Conservation (phyloP, 495 filamentous ascomycete species). For the Aspergillus cavernicola region DNA sequence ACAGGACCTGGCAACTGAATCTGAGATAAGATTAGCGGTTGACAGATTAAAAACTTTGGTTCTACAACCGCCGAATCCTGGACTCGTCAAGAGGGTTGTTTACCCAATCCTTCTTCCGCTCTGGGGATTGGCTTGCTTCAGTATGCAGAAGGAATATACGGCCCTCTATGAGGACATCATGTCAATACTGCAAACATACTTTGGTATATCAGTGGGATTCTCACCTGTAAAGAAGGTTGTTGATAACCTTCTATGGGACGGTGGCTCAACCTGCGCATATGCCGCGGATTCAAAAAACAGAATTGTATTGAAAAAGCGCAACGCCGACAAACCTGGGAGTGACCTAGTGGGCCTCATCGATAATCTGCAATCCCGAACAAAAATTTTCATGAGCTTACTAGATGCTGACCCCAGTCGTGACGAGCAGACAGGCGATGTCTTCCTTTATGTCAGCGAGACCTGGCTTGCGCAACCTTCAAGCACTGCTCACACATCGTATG, state of each 20-base stretch:
- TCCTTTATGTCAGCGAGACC: conserved; percentile 57
- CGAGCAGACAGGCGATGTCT: conserved; percentile 57
- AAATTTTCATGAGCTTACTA: conserved; percentile 54
- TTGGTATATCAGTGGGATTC: conserved; percentile 43
- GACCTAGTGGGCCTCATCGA: conserved; percentile 41
- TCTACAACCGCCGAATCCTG: conserved; percentile 67
- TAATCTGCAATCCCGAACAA: conserved; percentile 36
- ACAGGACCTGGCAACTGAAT: conserved; percentile 20
- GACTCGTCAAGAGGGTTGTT: conserved; percentile 66
- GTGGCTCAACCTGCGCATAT: conserved; percentile 47
- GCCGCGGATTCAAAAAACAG: conserved; percentile 23
- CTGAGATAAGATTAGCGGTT: conserved; percentile 40
- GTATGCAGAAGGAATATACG: conserved; percentile 29
- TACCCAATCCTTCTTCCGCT: conserved; percentile 61
- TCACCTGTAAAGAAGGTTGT: conserved; percentile 43
- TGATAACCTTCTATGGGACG: conserved; percentile 52
- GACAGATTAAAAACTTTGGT: conserved; percentile 55
- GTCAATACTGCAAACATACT: conserved; percentile 43
- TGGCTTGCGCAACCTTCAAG: conserved; percentile 50
- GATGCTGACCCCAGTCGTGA: conserved; percentile 48
- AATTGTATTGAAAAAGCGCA: conserved; percentile 35
- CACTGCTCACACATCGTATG: conserved; percentile 17
- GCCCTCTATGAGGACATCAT: conserved; percentile 30
- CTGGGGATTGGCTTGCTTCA: conserved; percentile 63
- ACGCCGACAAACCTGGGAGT: conserved; percentile 10